Evolutionary conservation across 2,329 filamentous ascomycete species (phyloP), one percentile per base, ranked within the genome.

Genomic region (Davidsoniella australis): DNA sequence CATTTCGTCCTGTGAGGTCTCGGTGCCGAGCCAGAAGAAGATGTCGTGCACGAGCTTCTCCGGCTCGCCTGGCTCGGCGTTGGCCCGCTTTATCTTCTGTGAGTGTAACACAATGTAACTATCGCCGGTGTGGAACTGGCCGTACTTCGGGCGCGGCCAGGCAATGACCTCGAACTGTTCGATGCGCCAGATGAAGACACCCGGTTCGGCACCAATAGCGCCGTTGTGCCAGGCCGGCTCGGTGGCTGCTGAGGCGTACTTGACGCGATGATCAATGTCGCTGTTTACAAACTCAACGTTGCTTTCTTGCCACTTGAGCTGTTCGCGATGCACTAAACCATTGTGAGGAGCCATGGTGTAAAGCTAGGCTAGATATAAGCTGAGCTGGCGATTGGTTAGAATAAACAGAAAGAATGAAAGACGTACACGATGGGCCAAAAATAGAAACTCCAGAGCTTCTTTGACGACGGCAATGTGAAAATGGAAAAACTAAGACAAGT

Each of bases 171-270:
- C 65, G 56, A 83, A 82, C 48, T 78, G 64, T 57, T 82, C 78
- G 55, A 82, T 78, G 53, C 78, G 76, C 78, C 78, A 82, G 54
- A 82, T 64, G 54, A 66, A 65, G 2, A 82, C 66, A 0, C 78
- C 78, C 0, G 75, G 59, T 12, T 63, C 56, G 37, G 64, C 55
- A 33, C 78, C 76, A 41, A 82, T 63, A 37, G 58, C 57, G 48
- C 72, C 72, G 53, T 75, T 67, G 56, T 79, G 75, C 79, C 79
- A 83, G 7, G 79, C 78, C 0, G 79, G 79, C 55, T 82, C 79
- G 5, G 72, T 72, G 7, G 68, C 62, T 2, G 79, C 78, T 9
- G 78, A 82, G 52, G 74, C 73, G 67, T 80, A 73, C 59, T 82
- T 82, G 57, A 83, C 73, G 53, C 70, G 69, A 63, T 82, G 78